Evolutionary conservation across 108 stramenopile species (phyloP), one percentile per base, ranked within the genome.

Genomic region (Cylindrotheca fusiformis): DNA sequence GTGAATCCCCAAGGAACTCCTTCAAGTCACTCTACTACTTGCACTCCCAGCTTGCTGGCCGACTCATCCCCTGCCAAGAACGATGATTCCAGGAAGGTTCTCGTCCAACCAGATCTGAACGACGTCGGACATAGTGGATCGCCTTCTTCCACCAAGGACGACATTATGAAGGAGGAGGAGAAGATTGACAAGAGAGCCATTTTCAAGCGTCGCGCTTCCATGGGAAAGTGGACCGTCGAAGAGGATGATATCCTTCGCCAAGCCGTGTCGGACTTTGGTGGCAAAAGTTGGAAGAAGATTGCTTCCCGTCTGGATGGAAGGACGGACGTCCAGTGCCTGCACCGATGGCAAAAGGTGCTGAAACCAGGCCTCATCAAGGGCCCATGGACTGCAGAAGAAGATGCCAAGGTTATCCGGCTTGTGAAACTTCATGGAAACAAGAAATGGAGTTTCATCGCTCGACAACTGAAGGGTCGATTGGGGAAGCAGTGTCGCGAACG

Each of bases 401-500:
- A 99, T 66, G 69, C 63, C 17, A 74, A 90, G 29, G 86, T 95
- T 1, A 67, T 80, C 36, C 67, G 78, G 12, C 64, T 96, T 14
- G 88, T 91, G 3, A 48, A 82, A 30, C 57, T 87, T 32, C 77
- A 97, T 52, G 93, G 93, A 2, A 88, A 87, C 55, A 90, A 95
- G 78, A 90, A 91, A 52, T 96, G 95, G 97, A 79, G 80, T 58
- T 79, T 90, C 54, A 95, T 99, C 65, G 96, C 97, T 17, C 61
- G 88, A 28, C 86, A 94, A 55, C 71, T 99, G 30, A 86, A 88
- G 30, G 97, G 97, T 24, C 77, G 99, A 0, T 78, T 97, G 17
- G 97, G 97, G 0, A 99, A 99, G 68, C 98, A 99, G 78, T 99
- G 98, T 60, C 95, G 98, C 23, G 98, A 99, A 64, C 89, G 98